These are phyloP conservation scores for Scytalidium sp. DNA, from an alignment of 2,329 filamentous ascomycete species.

Conservation along the genomic window DNA sequence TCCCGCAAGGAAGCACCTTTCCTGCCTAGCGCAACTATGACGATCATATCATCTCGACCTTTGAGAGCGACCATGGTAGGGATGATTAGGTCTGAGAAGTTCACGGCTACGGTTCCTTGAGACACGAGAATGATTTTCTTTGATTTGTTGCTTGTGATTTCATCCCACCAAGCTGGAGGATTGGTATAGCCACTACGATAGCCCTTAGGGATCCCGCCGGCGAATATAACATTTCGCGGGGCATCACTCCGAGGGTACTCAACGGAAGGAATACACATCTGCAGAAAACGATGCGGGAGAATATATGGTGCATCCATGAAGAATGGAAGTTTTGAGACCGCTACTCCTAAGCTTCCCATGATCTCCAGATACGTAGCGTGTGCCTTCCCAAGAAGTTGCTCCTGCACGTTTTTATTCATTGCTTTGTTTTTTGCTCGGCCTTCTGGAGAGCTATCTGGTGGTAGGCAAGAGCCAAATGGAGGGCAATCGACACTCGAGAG, in stretches of 20 bases:
- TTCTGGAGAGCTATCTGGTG: constrained; percentile 33
- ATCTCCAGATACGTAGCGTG: constrained; percentile 8
- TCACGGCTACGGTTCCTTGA: constrained; percentile 29
- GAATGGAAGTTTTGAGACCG: constrained; percentile 16
- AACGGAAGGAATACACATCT: constrained; percentile 30
- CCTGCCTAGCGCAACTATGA: constrained; percentile 27
- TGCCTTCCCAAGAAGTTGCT: constrained; percentile 4
- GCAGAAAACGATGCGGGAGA: constrained; percentile 24
- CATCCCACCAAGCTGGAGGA: constrained; percentile 43
- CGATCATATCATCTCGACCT: constrained; percentile 25
- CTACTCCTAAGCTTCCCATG: constrained; percentile 27
- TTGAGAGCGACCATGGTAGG: constrained; percentile 31
- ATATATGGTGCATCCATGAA: constrained; percentile 20
- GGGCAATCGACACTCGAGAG: constrained; percentile 33
- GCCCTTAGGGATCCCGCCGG: constrained; percentile 36
- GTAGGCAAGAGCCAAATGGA: constrained; percentile 34
- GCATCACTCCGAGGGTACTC: constrained; percentile 32
- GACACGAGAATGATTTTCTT: constrained; percentile 32
- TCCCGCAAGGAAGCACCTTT: constrained; percentile 22
- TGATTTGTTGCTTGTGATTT: constrained; percentile 34
- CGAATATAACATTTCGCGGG: constrained; percentile 35
- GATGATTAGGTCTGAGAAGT: constrained; percentile 28
- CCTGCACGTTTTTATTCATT: constrained; percentile 20
- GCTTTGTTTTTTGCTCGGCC: constrained; percentile 32
- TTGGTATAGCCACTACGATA: constrained; percentile 20